Base-by-base conservation (phyloP, 164 flowering plant species). In the Cinnamomum micranthum region DNA sequence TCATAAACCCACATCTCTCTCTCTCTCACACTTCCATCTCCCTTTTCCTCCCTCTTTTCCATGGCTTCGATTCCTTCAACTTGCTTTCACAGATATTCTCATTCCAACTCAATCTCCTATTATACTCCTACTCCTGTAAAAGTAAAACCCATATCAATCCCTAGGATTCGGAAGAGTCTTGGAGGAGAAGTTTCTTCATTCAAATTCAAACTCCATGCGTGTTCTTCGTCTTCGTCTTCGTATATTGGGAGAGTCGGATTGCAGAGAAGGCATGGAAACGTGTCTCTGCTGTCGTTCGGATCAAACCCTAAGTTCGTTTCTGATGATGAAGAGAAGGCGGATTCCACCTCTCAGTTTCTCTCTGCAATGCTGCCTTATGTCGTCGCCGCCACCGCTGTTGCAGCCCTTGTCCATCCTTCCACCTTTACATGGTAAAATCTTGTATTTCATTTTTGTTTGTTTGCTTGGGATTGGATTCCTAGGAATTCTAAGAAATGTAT, bases 361-460 rank as follows among this genome's bases (percentile, higher is more conserved):
- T 89, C 97, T 0, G 97, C 91, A 7, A 31, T 93, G 92, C 92
- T 95, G 77, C 99, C 99, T 0, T 89, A 88, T 62, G 88, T 95
- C 20, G 99, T 95, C 22, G 97, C 92, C 27, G 85, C 85, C 64
- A 95, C 99, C 31, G 97, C 97, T 12, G 79, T 90, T 27, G 88
- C 91, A 20, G 97, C 99, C 64, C 87, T 95, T 6, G 73, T 80
- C 69, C 86, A 88, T 72, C 99, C 99, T 10, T 81, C 88, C 0
- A 89, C 93, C 35, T 95, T 93, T 72, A 84, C 94, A 33, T 95
- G 99, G 97, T 92, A 60, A 68, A 68, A 50, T 74, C 22, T 7
- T 75, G 14, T 4, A 28, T 55, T 70, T 58, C n/a, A 55, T 31
- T 2, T 47, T 66, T 22, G 1, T 62, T 6, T 12, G 14, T 23